These are phyloP conservation scores for Xylaria castorea DNA, from an alignment of 495 filamentous ascomycete species.

Conservation along the genomic window DNA sequence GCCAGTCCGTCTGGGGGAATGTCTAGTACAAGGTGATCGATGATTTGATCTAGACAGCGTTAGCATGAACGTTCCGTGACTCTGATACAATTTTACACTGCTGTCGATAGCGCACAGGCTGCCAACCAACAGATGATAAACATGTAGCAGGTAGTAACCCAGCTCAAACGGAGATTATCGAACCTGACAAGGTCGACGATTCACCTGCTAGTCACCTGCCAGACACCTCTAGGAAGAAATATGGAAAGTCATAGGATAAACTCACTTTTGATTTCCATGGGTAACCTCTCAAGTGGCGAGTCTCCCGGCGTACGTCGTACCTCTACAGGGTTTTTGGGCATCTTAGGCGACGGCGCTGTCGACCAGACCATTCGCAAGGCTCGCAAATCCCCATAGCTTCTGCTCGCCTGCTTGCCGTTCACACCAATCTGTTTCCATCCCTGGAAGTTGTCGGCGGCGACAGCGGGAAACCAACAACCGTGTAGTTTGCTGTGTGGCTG, in stretches of 20 bases:
- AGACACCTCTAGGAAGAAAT: neutral
- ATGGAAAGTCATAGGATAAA: conserved; percentile 16
- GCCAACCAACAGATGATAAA: neutral
- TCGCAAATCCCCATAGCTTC: conserved; percentile 74
- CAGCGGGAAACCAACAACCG: conserved; percentile 69
- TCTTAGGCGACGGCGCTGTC: conserved; percentile 45
- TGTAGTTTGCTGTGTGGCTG: conserved; percentile 55
- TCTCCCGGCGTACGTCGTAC: conserved; percentile 45
- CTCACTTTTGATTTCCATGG: conserved; percentile 76
- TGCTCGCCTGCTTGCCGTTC: conserved; percentile 69
- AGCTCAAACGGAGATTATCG: neutral
- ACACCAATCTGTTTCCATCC: conserved; percentile 76
- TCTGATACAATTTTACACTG: neutral
- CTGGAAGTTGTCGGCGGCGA: conserved; percentile 67
- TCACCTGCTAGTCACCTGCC: conserved; percentile 4
- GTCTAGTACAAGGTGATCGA: conserved; percentile 76
- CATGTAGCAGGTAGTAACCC: neutral
- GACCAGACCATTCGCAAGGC: conserved; percentile 63
- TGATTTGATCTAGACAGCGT: conserved; percentile 64
- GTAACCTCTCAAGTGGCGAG: conserved; percentile 68
- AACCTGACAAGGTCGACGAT: neutral
- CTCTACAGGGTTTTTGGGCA: conserved; percentile 29
- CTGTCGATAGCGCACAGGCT: conserved; percentile 16
- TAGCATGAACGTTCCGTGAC: neutral
- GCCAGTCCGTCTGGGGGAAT: conserved; percentile 79